Evolutionary conservation across 768 basidiomycete species (phyloP).

Genomic region (Chalciporus pseudorubinellus): DNA sequence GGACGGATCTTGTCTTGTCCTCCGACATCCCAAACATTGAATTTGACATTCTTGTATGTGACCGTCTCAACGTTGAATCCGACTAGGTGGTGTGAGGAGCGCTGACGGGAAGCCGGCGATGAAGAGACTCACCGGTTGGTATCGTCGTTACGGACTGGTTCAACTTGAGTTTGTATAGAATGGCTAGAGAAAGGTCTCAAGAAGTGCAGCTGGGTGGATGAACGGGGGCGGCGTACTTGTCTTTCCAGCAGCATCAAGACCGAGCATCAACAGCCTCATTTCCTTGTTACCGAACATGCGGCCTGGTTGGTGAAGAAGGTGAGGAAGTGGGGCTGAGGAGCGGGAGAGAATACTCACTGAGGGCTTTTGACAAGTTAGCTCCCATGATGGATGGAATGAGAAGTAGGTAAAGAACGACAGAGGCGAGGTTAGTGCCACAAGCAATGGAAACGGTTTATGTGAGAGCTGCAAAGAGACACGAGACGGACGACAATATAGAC

Average conservation of each 20-base stretch:
- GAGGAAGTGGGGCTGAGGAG: not conserved
- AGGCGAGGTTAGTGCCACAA: slow-evolving; percentile 34
- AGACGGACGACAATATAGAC: slow-evolving; percentile 6
- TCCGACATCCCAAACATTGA: slow-evolving; percentile 96
- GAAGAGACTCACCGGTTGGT: slow-evolving; percentile 67
- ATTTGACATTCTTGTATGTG: slow-evolving; percentile 97
- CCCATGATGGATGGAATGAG: slow-evolving; percentile 53
- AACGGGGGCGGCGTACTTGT: slow-evolving; percentile 66
- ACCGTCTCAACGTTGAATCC: slow-evolving; percentile 99
- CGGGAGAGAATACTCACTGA: slow-evolving; percentile 46
- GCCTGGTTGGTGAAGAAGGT: slow-evolving; percentile 42
- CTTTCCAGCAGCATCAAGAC: slow-evolving; percentile 97
- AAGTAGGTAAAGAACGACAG: slow-evolving; percentile 63
- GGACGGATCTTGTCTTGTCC: slow-evolving; percentile 99
- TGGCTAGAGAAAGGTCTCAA: slow-evolving; percentile 56
- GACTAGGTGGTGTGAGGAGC: slow-evolving; percentile 44
- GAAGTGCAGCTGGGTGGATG: not conserved
- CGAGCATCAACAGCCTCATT: slow-evolving; percentile 97
- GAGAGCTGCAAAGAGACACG: slow-evolving; percentile 18
- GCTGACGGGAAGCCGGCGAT: not conserved
- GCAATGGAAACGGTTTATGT: slow-evolving; percentile 20
- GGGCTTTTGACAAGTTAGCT: slow-evolving; percentile 81
- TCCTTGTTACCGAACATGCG: slow-evolving; percentile 98
- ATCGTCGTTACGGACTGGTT: slow-evolving; percentile 99
- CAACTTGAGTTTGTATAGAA: slow-evolving; percentile 97